Base-by-base conservation (phyloP, 202 grass and related monocot species). In the Setaria italica region DNA sequence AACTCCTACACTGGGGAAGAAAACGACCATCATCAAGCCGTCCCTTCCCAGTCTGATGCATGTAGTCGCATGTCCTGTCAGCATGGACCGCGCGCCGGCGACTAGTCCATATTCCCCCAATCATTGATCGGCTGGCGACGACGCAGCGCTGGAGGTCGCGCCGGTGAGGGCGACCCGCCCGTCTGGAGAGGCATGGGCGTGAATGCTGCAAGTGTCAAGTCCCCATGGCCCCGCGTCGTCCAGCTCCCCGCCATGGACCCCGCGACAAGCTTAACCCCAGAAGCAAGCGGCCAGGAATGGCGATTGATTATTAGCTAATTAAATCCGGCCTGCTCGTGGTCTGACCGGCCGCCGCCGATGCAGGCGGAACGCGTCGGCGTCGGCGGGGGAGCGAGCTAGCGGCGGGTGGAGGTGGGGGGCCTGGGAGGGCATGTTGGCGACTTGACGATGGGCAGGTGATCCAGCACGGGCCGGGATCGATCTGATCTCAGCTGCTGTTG, bases 121-220 rank as follows among this genome's bases (percentile, higher is more conserved):
- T 89, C 78, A 82, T 86, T 56, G 71, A 77, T n/a, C 55, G 15
- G 14, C 5, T 41, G 39, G 39, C 82, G 14, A 25, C 14, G 82
- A 46, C 45, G 70, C 71, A 11, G 60, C 62, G 82, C 53, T 67
- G 25, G 39, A 73, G 75, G 74, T 32, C 7, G 2, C 57, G 69
- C 60, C 63, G 14, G 11, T 1, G 65, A 35, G 7, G 79, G 42
- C 53, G 17, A 53, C 77, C 21, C 42, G 29, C 70, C 7, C 59
- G 62, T 33, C 68, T 69, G 62, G 43, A 13, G 72, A 64, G 21
- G 87, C 68, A 84, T 79, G 81, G 81, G 49, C 67, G 35, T 14
- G 39, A 47, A 1, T 33, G 49, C 49, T 33, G 37, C 72, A 82
- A 78, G 66, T 65, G 88, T 50, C 72, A 9, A 68, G 70, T 14